A percentile compares a stretch with the other conserved stretches of the same genome.
phyloP scores from a whole-genome alignment of 1,139 yeast genomes.

The Yamadazyma spencermartinsiae region DNA sequence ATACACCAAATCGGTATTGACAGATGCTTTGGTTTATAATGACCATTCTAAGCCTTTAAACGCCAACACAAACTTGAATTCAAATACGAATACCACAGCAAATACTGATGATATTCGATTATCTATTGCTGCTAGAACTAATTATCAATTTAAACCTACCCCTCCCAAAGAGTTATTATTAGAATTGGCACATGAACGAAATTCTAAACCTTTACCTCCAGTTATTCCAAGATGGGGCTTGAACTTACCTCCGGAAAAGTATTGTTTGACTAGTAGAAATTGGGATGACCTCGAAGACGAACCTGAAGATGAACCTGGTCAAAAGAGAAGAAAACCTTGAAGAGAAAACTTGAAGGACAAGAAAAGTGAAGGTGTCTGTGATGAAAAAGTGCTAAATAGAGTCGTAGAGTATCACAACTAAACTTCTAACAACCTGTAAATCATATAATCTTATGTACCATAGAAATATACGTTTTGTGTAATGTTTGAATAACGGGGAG shows the following conservation, averaged over 20 bases:
- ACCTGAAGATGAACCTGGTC: slow-evolving; percentile 22
- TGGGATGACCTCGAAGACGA: slow-evolving; percentile 54
- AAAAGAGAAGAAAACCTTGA: slow-evolving; percentile 5
- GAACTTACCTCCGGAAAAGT: slow-evolving; percentile 95
- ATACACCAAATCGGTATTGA: slow-evolving; percentile 81
- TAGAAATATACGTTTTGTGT: slow-evolving; percentile 1
- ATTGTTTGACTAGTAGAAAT: slow-evolving; percentile 83
- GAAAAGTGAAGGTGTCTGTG: no score
- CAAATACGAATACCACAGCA: slow-evolving; percentile 49
- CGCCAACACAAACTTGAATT: slow-evolving; percentile 32
- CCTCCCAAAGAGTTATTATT: slow-evolving; percentile 90
- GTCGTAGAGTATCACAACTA: no score
- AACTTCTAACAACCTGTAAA: no score
- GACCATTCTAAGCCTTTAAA: slow-evolving; percentile 66
- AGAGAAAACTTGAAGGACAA: not conserved
- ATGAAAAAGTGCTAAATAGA: no score
- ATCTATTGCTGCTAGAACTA: slow-evolving; percentile 91
- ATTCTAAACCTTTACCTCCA: slow-evolving; percentile 86
- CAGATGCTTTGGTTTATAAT: slow-evolving; percentile 84
- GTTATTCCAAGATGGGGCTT: slow-evolving; percentile 92
- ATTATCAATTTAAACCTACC: slow-evolving; percentile 92
- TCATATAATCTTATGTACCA: not conserved
- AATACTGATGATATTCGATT: slow-evolving; percentile 88
- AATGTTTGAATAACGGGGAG: not conserved
- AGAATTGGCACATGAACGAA: slow-evolving; percentile 90